Evolutionary conservation across 345 rosid genomes (phyloP).

Genomic region (Aquilaria malaccensis): DNA sequence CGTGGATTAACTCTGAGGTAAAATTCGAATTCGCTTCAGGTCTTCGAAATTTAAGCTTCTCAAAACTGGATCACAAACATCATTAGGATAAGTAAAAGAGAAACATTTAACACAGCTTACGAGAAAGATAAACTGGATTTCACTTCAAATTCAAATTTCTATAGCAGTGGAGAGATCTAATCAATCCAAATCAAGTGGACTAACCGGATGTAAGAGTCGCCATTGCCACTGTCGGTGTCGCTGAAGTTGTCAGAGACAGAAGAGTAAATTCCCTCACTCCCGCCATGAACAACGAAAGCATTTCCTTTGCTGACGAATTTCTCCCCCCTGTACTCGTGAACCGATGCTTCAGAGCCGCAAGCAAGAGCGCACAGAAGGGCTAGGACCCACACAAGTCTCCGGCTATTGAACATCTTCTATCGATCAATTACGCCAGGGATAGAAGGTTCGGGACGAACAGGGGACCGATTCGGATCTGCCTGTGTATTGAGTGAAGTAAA

Average conservation of each 20-base stretch:
- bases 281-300: slow-evolving; percentile 90
- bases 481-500: slow-evolving; percentile 1
- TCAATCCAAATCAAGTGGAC: slow-evolving; percentile 2
- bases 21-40: slow-evolving; percentile 39
- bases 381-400: slow-evolving; percentile 12
- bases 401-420: slow-evolving; percentile 15
- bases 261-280: slow-evolving; percentile 94
- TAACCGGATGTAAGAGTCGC: slow-evolving; percentile 65
- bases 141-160: too few relatives aligned
- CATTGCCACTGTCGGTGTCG: slow-evolving; percentile 20
- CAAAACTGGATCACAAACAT: slow-evolving; percentile 48
- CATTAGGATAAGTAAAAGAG: not conserved
- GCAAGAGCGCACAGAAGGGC: slow-evolving; percentile 19
- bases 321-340: slow-evolving; percentile 76
- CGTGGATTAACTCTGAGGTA: slow-evolving; percentile 56
- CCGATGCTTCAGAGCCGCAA: slow-evolving; percentile 44
- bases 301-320: slow-evolving; percentile 77
- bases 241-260: slow-evolving; percentile 25
- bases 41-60: slow-evolving; percentile 65
- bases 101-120: not conserved
- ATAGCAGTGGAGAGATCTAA: slow-evolving; percentile 4
- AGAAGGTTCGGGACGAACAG: not conserved
- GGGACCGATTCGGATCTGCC: slow-evolving; percentile 29
- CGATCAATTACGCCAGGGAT: not conserved
- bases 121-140: too few relatives aligned